Evolutionary conservation across 257 asterid species (phyloP).

Genomic region (Solanum arcanum): DNA sequence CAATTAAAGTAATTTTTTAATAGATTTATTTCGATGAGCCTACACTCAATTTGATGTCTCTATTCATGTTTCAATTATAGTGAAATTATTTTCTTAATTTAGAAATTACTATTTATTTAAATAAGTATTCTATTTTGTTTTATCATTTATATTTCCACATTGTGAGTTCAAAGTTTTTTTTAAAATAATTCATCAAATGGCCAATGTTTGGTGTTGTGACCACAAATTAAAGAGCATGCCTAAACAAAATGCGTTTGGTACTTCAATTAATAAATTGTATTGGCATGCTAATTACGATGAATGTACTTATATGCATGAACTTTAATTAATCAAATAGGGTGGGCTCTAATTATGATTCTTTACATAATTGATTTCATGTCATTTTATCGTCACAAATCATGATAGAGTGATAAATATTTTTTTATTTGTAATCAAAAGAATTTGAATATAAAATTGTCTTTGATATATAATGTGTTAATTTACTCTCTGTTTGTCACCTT

Average conservation of each 20-base stretch:
- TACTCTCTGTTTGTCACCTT: neutral
- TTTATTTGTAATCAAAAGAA: neutral
- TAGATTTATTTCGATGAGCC: neutral
- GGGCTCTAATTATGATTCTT: neutral
- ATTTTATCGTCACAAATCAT: neutral
- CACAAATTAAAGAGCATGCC: neutral
- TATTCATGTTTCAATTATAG: neutral
- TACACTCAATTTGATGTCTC: neutral
- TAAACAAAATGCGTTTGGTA: neutral
- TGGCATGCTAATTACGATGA: neutral
- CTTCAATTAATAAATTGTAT: neutral
- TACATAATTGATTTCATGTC: neutral
- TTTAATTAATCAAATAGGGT: neutral
- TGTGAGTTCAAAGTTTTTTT: neutral
- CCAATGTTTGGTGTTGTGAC: neutral
- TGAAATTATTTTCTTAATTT: neutral
- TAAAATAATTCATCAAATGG: neutral
- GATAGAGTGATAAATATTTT: rapidly evolving
- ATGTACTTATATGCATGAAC: neutral
- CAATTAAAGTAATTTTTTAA: neutral
- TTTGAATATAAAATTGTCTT: rapidly evolving
- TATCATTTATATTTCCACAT: neutral
- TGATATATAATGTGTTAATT: neutral
- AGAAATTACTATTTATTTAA: neutral
- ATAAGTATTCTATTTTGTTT: neutral